Evolutionary conservation across 208 protist species (phyloP).

Genomic region (Hexamita inflata): DNA sequence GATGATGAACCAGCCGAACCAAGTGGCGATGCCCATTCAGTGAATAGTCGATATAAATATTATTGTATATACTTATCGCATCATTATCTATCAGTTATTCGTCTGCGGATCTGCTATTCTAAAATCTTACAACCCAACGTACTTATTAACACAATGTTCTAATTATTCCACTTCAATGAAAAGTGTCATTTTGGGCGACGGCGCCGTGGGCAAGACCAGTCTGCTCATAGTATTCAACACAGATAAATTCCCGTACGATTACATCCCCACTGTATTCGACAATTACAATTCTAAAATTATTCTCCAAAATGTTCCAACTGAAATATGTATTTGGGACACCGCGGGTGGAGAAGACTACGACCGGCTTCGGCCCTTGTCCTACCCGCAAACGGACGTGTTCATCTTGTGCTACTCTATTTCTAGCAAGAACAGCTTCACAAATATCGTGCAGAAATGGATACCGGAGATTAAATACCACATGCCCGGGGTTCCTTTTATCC

Average conservation of each 20-base stretch:
- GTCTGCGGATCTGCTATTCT: too few relatives aligned
- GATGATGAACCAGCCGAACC: too few relatives aligned
- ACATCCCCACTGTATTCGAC: conserved; percentile 46
- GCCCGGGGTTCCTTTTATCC: conserved; percentile 44
- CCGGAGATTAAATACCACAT: conserved; percentile 29
- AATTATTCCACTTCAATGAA: too few relatives aligned
- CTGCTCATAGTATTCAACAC: conserved; percentile 30
- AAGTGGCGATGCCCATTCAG: too few relatives aligned
- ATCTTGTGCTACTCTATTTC: conserved; percentile 62
- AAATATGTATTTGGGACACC: conserved; percentile 42
- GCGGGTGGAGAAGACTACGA: conserved; percentile 54
- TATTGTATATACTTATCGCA: too few relatives aligned
- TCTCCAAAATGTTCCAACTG: conserved; percentile 23
- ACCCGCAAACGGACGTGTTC: conserved; percentile 52
- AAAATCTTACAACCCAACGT: too few relatives aligned
- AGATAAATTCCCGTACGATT: conserved; percentile 38
- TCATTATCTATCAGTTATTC: too few relatives aligned
- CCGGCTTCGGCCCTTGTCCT: conserved; percentile 49
- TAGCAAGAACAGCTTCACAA: conserved; percentile 52
- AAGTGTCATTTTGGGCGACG: conserved; percentile 43
- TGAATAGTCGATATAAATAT: too few relatives aligned
- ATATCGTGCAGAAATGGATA: conserved; percentile 55
- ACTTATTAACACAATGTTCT: too few relatives aligned
- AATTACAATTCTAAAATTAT: conserved; percentile 36
- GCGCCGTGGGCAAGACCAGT: conserved; percentile 44